Base-by-base conservation (phyloP, 1,139 yeast species). In the Eremothecium gossypii region DNA sequence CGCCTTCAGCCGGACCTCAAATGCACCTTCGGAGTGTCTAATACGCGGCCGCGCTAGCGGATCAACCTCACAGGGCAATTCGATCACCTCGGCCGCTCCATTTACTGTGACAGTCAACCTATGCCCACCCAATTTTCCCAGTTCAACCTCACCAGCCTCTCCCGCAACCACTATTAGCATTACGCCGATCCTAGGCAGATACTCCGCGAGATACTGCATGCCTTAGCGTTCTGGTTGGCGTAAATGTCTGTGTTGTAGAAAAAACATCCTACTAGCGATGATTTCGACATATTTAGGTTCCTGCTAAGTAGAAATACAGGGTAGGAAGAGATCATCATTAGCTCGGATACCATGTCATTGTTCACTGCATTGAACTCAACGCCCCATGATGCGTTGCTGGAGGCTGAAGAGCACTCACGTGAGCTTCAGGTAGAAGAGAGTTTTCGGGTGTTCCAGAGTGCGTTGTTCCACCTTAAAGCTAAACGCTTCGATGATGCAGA, bases 351-450 rank as follows among this genome's bases (percentile, higher is more conserved):
- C 13, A 55, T 62, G 83, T 82, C 93, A 37, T 71, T 79, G 7
- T 91, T 91, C 60, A 73, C 78, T 26, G 95, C 97, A 2, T 70
- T 89, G 38, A 91, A 91, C 57, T 64, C 81, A 40, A 73, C 76
- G 38, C 89, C 81, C 46, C 94, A 85, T 55, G 83, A 81, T 38
- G 64, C 74, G 8, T 75, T 71, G 41, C 66, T 74, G 38, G 94
- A 84, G 49, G 76, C 75, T 7, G 96, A 87, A 51, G 91, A 86
- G 50, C 95, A 87, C 54, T 83, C 96, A 1, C 67, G 95, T 43
- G 98, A 91, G 40, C 42, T 75, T 31, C 77, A 86, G 68, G 79
- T 91, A 12, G 98, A 93, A 61, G 84, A 83, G 55, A 95, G 95
- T 2, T 81, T 83, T 60, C 77, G 77, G 51, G 64, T 79, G 11